Base-by-base conservation (phyloP, 202 grass and related monocot genomes). In the Saccharum hybrid region DNA sequence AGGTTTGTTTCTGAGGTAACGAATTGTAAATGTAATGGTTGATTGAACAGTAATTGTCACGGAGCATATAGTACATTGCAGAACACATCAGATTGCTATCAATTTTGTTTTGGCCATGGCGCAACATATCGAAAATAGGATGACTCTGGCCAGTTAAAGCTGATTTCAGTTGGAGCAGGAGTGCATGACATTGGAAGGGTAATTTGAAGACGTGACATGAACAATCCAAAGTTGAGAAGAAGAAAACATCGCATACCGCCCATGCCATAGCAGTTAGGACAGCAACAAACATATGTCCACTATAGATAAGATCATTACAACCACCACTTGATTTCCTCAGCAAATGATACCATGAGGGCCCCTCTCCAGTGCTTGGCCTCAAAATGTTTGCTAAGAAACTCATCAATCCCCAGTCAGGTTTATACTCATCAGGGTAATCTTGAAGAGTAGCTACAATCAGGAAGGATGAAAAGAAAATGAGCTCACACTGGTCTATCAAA, bases 241-340 rank as follows among this genome's bases (percentile, higher is more conserved):
- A 15, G 59, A 68, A 77, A 78, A 52, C 43, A 65, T 65, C 52
- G 4, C 79, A 36, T 95, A 95, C 96, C 83, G 81, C 94, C 96
- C 96, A 98, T 41, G 93, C 96, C 91, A 95, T 95, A 81, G 93
- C 93, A 78, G 96, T 98, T 63, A 98, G 83, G 54, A 95, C 91
- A 63, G 96, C 81, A 78, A 98, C 96, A 89, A 98, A 78, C 93
- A 98, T 98, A 86, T 98, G 93, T 37, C 96, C 96, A 82, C 96
- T 98, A 63, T 92, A 98, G 65, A 98, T 81, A 81, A 98, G 89
- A 78, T 98, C 96, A 78, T 87, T 98, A 81, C 96, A 98, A 66
- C 96, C 93, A 69, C 96, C 96, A 16, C 96, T 90, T 41, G 96
- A 91, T 90, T 86, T 95, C 80, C 91, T 98, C 82, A 96, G 73